These are phyloP conservation scores for Geosmithia putterillii DNA, from an alignment of 2,329 filamentous ascomycete genomes.

Conservation along the genomic window DNA sequence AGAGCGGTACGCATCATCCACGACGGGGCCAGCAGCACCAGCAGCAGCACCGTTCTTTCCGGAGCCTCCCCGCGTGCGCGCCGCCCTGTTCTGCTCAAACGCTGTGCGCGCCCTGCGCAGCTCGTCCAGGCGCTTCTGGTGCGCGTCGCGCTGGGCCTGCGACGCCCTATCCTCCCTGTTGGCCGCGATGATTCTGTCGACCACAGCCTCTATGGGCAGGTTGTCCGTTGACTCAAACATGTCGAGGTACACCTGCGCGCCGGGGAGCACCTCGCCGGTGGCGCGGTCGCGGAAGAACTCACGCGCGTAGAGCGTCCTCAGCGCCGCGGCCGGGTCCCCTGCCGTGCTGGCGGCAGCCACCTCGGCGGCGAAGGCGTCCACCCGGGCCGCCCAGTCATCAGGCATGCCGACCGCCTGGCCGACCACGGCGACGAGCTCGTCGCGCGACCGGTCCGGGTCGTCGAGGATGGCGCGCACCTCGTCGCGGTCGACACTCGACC, in stretches of 20 bases:
- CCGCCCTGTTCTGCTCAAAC: conserved; percentile 30
- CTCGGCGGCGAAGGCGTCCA: conserved; percentile 20
- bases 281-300: conserved; percentile 21
- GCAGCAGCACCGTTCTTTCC: conserved; percentile 9
- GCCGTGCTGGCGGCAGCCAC: conserved; percentile 17
- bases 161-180: conserved; percentile 15
- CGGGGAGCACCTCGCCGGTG: conserved; percentile 17
- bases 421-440: conserved; percentile 22
- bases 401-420: conserved; percentile 22
- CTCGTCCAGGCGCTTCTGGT: conserved; percentile 28
- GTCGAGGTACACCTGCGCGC: conserved; percentile 26
- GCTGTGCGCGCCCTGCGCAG: conserved; percentile 34
- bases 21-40: too few relatives aligned
- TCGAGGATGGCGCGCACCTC: conserved; percentile 21
- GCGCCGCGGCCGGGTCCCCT: conserved; percentile 12
- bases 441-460: conserved; percentile 21
- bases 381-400: conserved; percentile 14
- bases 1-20: conserved; percentile 20
- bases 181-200: conserved; percentile 19
- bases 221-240: conserved; percentile 12
- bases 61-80: conserved; percentile 16
- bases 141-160: conserved; percentile 23
- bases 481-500: conserved; percentile 14
- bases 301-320: conserved; percentile 25
- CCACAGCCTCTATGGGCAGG: conserved; percentile 17